Percentiles rank a stretch among this genome's conserved stretches.
Conservation (phyloP, 1,284 basidiomycete species). For the Xerocomus nothofagi region DNA sequence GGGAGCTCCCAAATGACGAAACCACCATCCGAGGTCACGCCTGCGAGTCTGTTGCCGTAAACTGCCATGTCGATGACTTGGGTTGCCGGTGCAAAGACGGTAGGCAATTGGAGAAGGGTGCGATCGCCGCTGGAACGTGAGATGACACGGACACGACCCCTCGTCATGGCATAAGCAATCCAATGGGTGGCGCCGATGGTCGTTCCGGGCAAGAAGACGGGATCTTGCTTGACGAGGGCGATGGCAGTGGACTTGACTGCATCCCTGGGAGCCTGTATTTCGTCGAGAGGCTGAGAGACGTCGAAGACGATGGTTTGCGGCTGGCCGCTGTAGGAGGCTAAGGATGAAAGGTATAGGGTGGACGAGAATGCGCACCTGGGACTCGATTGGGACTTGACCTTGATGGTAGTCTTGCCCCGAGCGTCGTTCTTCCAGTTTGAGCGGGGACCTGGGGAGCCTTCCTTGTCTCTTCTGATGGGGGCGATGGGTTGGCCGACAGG, state of each 20-base stretch:
- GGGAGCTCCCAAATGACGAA: conserved; percentile 85
- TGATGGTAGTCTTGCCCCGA: conserved; percentile 41
- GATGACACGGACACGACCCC: conserved; percentile 82
- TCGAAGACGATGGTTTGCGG: conserved; percentile 72
- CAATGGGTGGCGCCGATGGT: conserved; percentile 85
- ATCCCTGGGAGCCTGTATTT: conserved; percentile 70
- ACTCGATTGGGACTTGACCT: conserved; percentile 53
- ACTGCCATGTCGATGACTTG: conserved; percentile 82
- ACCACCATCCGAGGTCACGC: conserved; percentile 81
- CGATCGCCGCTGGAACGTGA: conserved; percentile 82
- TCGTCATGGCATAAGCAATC: conserved; percentile 90
- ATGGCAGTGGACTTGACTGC: conserved; percentile 79
- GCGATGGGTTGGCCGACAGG: conserved; percentile 44
- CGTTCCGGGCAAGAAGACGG: conserved; percentile 75
- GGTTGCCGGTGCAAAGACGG: conserved; percentile 56
- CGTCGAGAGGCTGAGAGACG: conserved; percentile 65
- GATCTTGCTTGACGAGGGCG: conserved; percentile 77
- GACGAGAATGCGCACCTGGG: conserved; percentile 46
- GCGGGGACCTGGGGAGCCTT: conserved; percentile 64
- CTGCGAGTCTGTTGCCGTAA: conserved; percentile 75
- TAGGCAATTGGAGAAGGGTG: conserved; percentile 73
- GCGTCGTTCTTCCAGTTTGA: conserved; percentile 43
- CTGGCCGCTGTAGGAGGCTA: conserved; percentile 43
- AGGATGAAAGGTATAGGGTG: background rate
- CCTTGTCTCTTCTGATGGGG: conserved; percentile 58